These are phyloP conservation scores for Pseudogymnoascus sp. DNA, from an alignment of 2,329 filamentous ascomycete species.

Conservation along the genomic window DNA sequence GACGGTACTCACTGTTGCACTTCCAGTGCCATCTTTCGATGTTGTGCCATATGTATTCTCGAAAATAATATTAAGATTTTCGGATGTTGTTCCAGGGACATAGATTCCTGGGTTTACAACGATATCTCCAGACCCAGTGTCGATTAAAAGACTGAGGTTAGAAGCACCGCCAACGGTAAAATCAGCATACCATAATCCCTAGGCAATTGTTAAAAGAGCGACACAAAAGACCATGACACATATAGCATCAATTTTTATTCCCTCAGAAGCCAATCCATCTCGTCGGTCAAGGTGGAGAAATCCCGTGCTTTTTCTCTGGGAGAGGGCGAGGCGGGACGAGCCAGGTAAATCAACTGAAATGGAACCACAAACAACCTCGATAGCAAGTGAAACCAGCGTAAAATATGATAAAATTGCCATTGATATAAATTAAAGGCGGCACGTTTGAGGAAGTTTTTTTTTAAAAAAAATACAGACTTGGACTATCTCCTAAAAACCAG, in stretches of 20 bases:
- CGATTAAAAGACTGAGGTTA: constrained; percentile 11
- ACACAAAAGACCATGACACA: neutral
- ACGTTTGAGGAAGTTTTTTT: neutral
- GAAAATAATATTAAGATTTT: neutral
- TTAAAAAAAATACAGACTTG: neutral
- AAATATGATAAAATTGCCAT: neutral
- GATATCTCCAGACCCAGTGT: constrained; percentile 14
- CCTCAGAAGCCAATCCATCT: neutral
- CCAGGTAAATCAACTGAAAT: neutral
- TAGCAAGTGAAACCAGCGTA: neutral
- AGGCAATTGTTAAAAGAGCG: neutral
- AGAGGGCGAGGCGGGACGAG: neutral
- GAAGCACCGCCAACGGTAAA: constrained; percentile 11
- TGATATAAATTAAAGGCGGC: neutral
- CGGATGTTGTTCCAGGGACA: neutral
- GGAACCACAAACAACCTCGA: neutral
- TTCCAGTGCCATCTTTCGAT: neutral
- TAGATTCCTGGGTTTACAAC: constrained; percentile 14
- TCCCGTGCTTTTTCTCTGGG: neutral
- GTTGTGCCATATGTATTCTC: neutral
- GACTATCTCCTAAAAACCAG: neutral
- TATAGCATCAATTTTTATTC: neutral
- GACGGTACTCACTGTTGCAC: neutral
- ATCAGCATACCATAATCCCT: constrained; percentile 15
- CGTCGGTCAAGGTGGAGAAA: neutral